Evolutionary conservation across 108 stramenopile genomes (phyloP), one percentile per base, ranked within the genome.

Genomic region (Nitzschia sp.): DNA sequence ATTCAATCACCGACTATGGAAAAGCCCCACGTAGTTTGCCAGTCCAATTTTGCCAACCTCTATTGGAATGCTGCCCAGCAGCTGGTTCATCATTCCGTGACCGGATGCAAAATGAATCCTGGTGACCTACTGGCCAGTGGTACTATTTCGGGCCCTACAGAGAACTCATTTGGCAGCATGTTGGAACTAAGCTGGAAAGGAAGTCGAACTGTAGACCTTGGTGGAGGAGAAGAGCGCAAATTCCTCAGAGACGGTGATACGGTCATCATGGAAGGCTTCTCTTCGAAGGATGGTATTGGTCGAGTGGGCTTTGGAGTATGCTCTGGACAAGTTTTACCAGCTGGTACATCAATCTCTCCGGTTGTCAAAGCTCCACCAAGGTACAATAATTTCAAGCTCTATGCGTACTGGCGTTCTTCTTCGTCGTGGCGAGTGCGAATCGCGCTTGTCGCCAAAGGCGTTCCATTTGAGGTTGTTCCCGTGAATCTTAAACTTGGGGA

Each of bases 61-160:
- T 95, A 96, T 72, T 97, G 97, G 97, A 95, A 84, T 33, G 81
- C 91, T 11, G 79, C 74, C 3, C 97, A 97, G 73, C 95, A 95
- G 71, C 75, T 97, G 31, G 89, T 84, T 15, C 97, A 97, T 72
- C 97, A 97, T 75, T 78, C 92, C 41, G 87, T 94, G 17, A 92
- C 94, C 1, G 97, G 97, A 9, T 96, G 93, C 73, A 63, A 80
- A 9, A 91, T 97, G 89, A 78, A 68, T 17, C 73, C 97, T 22
- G 97, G 97, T 21, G 95, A 97, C 72, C 66, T 95, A 32, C 62
- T 96, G 8, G 96, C 89, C 22, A 87, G 78, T 29, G 96, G 96
- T 3, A 97, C 96, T 13, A 95, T 97, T 59, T 87, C 85, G 41
- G 94, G 94, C 22, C 48, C 45, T 33, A 78, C 83, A 25, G 75